A percentile compares a stretch with the other conserved stretches of the same genome.
These are phyloP conservation scores for Cordyceps sp. DNA, from an alignment of 2,329 filamentous ascomycete genomes.

Conservation along the genomic window DNA sequence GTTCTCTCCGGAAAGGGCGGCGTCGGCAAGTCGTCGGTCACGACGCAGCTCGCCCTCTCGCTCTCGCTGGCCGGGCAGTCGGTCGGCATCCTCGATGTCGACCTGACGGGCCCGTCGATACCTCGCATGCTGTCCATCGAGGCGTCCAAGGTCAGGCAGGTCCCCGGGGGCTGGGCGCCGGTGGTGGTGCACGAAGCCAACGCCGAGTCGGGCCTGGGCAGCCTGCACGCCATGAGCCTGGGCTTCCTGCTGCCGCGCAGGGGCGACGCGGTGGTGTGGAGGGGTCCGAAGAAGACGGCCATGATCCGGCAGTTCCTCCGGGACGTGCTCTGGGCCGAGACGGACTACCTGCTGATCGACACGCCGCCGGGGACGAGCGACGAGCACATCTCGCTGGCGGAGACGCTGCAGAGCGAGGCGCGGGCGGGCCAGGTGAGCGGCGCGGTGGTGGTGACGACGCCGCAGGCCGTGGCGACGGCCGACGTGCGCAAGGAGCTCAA, in stretches of 20 bases:
- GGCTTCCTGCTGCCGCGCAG: conserved; percentile 74
- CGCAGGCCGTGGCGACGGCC: conserved; percentile 81
- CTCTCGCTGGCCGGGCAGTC: conserved; percentile 72
- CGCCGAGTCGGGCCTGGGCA: conserved; percentile 33
- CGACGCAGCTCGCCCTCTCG: conserved; percentile 83
- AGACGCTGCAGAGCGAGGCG: conserved; percentile 57
- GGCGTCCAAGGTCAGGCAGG: conserved; percentile 74
- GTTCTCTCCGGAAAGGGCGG: conserved; percentile 93
- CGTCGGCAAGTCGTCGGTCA: conserved; percentile 96
- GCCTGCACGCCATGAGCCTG: conserved; percentile 74
- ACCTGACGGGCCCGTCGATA: conserved; percentile 91
- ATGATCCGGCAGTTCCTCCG: conserved; percentile 96
- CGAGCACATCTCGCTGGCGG: conserved; percentile 89
- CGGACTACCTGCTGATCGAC: conserved; percentile 90
- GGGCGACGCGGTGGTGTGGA: conserved; percentile 90
- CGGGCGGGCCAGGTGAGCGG: conserved; percentile 56
- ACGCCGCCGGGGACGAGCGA: conserved; percentile 93
- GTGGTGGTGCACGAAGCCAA: conserved; percentile 61
- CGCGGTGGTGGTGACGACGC: conserved; percentile 89
- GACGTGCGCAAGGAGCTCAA: conserved; percentile 93
- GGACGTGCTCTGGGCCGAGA: conserved; percentile 72
- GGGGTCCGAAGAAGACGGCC: conserved; percentile 94
- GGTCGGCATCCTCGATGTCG: conserved; percentile 89
- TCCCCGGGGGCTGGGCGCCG: conserved; percentile 82
- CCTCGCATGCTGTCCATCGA: conserved; percentile 89